Percentiles rank a stretch among this genome's conserved stretches.
These are phyloP conservation scores for Chalciporus sphaerocephalus DNA, from an alignment of 768 basidiomycete genomes.

Conservation along the genomic window DNA sequence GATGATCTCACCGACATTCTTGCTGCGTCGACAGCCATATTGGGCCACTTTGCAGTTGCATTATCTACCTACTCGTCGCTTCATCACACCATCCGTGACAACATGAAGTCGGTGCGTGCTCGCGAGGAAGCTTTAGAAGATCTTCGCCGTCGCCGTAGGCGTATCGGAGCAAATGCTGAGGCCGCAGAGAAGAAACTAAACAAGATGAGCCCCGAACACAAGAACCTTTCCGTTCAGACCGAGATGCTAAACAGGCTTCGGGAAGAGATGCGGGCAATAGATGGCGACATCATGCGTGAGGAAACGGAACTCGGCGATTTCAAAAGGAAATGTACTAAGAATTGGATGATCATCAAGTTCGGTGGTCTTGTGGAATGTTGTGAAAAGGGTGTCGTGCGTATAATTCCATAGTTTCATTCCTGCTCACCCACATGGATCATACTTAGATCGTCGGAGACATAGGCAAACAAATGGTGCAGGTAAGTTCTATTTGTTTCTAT, in stretches of 20 bases:
- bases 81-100: conserved; percentile 55
- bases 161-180: conserved; percentile 67
- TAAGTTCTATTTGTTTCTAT: conserved; percentile 9
- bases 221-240: conserved; percentile 70
- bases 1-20: conserved; percentile 80
- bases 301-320: conserved; percentile 80
- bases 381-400: conserved; percentile 65
- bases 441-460: conserved; percentile 45
- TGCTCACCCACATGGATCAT: background rate
- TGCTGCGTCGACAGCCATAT: conserved; percentile 60
- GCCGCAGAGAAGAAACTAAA: conserved; percentile 81
- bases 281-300: conserved; percentile 78
- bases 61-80: conserved; percentile 67
- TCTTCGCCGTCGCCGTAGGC: conserved; percentile 63
- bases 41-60: conserved; percentile 63
- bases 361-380: conserved; percentile 80
- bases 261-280: conserved; percentile 73
- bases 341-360: conserved; percentile 81
- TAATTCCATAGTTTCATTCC: background rate
- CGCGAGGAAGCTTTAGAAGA: conserved; percentile 82
- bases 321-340: conserved; percentile 65
- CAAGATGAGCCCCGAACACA: conserved; percentile 89
- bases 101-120: conserved; percentile 79
- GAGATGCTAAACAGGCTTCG: conserved; percentile 66
- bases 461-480: conserved; percentile 45